Conservation (phyloP, 148 eudicot genomes). For the Oxyria digyna region DNA sequence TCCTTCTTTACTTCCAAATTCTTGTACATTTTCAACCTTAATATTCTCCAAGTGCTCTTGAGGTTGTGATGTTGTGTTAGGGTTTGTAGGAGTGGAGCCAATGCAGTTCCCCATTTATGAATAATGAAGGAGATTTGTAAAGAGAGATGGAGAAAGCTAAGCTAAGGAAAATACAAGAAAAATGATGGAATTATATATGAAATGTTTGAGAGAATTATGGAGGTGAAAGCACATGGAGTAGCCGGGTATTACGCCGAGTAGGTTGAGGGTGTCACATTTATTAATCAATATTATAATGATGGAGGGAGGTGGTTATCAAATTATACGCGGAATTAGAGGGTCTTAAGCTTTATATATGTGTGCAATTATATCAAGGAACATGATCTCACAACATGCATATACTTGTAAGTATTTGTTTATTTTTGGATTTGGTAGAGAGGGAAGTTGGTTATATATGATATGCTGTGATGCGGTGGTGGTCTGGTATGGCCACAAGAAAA, state of each 20-base stretch:
- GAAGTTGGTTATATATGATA: not conserved
- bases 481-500: no score
- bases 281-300: not conserved
- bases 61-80: not conserved
- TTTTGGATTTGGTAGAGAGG: not conserved
- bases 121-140: not conserved
- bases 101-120: not conserved
- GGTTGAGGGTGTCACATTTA: not conserved
- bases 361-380: not conserved
- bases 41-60: no score
- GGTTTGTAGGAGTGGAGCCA: not conserved
- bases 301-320: not conserved
- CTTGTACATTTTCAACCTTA: no score
- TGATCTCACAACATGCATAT: not conserved
- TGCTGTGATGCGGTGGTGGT: no score
- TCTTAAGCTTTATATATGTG: not conserved
- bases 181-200: not conserved
- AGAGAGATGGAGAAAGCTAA: not conserved
- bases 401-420: not conserved
- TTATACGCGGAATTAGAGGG: not conserved
- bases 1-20: not conserved
- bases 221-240: not conserved
- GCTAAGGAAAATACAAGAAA: not conserved
- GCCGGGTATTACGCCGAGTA: constrained; percentile 7
- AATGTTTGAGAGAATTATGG: not conserved